phyloP scores from a whole-genome alignment of 306 rosid species.

The apple (Malus domestica) region DNA sequence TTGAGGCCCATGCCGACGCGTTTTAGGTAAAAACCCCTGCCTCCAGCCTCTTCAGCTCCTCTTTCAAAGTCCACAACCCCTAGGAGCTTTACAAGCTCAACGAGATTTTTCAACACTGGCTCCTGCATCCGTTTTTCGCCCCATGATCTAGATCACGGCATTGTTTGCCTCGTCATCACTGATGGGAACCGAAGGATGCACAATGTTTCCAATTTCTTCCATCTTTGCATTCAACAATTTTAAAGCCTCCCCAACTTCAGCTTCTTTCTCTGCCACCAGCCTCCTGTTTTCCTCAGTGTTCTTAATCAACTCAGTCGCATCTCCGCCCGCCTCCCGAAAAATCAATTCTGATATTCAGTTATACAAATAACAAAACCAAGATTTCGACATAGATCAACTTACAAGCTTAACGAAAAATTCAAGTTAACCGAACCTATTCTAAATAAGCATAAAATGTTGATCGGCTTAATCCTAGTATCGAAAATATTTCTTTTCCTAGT shows the following conservation, averaged over 20 bases:
- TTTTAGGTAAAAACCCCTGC: slow-evolving; percentile 83
- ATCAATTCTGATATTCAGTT: slow-evolving; percentile 18
- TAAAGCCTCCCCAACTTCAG: slow-evolving; percentile 49
- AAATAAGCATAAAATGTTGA: too few relatives aligned
- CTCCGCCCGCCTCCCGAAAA: slow-evolving; percentile 34
- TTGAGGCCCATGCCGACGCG: slow-evolving; percentile 81
- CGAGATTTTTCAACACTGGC: slow-evolving; percentile 74
- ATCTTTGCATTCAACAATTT: slow-evolving; percentile 44
- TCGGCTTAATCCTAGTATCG: too few relatives aligned
- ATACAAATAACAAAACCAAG: neutral
- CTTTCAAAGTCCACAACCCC: slow-evolving; percentile 64
- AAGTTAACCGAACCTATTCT: too few relatives aligned
- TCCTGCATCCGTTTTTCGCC: slow-evolving; percentile 71
- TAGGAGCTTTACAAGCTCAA: slow-evolving; percentile 68
- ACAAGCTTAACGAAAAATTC: too few relatives aligned
- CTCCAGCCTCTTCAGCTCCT: slow-evolving; percentile 85
- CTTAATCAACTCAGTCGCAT: slow-evolving; percentile 1
- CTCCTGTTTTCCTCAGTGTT: slow-evolving; percentile 40
- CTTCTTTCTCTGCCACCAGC: slow-evolving; percentile 68
- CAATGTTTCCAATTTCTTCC: slow-evolving; percentile 75
- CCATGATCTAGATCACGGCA: slow-evolving; percentile 59
- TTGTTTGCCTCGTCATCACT: slow-evolving; percentile 77
- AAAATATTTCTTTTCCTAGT: too few relatives aligned
- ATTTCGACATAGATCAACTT: too few relatives aligned
- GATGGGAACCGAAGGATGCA: slow-evolving; percentile 76